Evolutionary conservation across 768 basidiomycete species (phyloP), one percentile per base, ranked within the genome.

Genomic region (Cyathus striatus): DNA sequence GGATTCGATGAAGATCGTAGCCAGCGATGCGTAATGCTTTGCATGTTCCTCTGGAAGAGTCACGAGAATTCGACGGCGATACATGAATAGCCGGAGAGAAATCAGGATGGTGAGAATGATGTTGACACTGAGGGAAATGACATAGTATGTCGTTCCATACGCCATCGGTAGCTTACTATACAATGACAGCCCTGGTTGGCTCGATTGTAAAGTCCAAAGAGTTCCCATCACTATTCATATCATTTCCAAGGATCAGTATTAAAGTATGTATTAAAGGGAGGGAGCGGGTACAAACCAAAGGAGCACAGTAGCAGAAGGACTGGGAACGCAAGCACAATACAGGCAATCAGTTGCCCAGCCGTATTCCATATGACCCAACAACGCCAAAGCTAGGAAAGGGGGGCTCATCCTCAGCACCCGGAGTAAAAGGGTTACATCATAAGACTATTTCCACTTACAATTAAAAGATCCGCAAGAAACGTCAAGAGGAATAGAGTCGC

Each of bases 331-430:
- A 61, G 56, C 2, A 63, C 65, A 3, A 59, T 38, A 46, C 63
- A 61, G 5, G 66, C 64, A 13, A 59, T 45, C 1, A 25, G 16
- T 13, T 44, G 51, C 14, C 68, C 69, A 9, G 62, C 63, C 2
- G 62, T 61, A 26, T 58, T 55, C 68, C 72, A 75, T 18, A 74
- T 70, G 12, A 73, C 63, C 61, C 65, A 70, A 48, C 73, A 74
- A 16, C 72, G 58, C 70, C 70, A 74, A 23, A 74, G 53, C 72
- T 70, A 46, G 9, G 14, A 37, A 22, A 4, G 10, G n/a, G 10
- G 18, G 17, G 14, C 22, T 24, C 17, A 33, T 14, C 44, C 6
- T 30, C 20, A n/a, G 37, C 40, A 26, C 34, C 1, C 5, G 9
- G 10, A 36, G 30, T 14, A 38, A 22, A 12, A 24, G 7, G 9